Conservation (phyloP, 2,329 filamentous ascomycete genomes). For the Gaeumannomyces sp. region DNA sequence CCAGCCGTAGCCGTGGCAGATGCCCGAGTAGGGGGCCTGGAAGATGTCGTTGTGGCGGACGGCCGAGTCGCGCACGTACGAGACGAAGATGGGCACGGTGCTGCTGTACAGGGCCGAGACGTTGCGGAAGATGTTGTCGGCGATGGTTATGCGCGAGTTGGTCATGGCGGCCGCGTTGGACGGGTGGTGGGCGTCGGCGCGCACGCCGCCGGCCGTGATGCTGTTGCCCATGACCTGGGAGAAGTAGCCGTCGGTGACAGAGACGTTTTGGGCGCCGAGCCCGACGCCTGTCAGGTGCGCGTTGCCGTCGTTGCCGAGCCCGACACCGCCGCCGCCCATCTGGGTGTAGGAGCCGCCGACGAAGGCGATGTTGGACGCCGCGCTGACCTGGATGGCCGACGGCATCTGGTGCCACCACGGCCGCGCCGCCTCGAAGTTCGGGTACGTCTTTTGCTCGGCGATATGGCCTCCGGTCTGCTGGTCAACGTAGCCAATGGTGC, state of each 20-base stretch:
- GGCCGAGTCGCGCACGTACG: slow-evolving; percentile 13
- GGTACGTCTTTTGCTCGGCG: slow-evolving; percentile 11
- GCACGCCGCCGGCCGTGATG: slow-evolving; percentile 13
- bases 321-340: slow-evolving; percentile 13
- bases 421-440: slow-evolving; percentile 12
- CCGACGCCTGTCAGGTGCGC: slow-evolving; percentile 10
- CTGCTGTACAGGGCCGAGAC: slow-evolving; percentile 11
- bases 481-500: slow-evolving; percentile 13
- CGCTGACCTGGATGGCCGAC: slow-evolving; percentile 12
- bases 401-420: slow-evolving; percentile 14
- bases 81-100: slow-evolving; percentile 11
- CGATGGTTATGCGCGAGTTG: slow-evolving; percentile 12
- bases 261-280: slow-evolving; percentile 12
- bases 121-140: slow-evolving; percentile 13
- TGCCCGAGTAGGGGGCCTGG: slow-evolving; percentile 11
- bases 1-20: slow-evolving; percentile 10
- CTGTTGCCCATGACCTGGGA: slow-evolving; percentile 14
- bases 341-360: slow-evolving; percentile 10
- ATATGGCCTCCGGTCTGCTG: slow-evolving; percentile 14
- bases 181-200: slow-evolving; percentile 14
- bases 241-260: slow-evolving; percentile 10
- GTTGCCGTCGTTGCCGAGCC: slow-evolving; percentile 10
- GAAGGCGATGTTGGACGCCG: slow-evolving; percentile 12
- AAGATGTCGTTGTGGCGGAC: slow-evolving; percentile 13
- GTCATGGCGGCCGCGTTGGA: slow-evolving; percentile 8